Base-by-base conservation (phyloP, 306 rosid genomes). In the Psophocarpus tetragonolobus region DNA sequence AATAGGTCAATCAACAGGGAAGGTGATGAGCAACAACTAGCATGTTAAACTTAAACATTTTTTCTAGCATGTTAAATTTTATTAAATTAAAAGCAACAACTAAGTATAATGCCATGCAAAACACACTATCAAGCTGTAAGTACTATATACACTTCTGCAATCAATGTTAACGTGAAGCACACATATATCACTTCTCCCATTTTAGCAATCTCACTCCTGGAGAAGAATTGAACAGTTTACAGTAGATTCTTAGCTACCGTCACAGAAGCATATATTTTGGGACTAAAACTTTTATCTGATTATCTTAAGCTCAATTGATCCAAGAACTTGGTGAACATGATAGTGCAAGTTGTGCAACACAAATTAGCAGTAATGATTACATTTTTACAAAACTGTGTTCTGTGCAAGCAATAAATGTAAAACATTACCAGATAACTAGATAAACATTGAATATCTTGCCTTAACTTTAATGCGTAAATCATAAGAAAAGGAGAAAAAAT, bases 61-160 rank as follows among this genome's bases (percentile, higher is more conserved):
- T n/a, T n/a, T n/a, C 75, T 27, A 60, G 51, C 47, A 36, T 74
- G 58, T 21, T 32, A 71, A 84, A 10, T 18, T 8, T 66, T 63
- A 38, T 44, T 33, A 53, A 29, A n/a, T 33, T 57, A 35, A 39
- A 60, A 26, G 48, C 68, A 61, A 48, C 39, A 68, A 68, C 41
- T 66, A 9, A 39, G 64, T 60, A 80, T 81, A 68, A 76, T 13
- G 65, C 50, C 4, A 24, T 11, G 41, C 44, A 78, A 26, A 62
- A 50, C 23, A 62, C 53, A 41, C 27, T n/a, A 53, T 21, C 57
- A 23, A 60, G 15, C 39, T 29, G 50, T 75, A 36, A 78, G 70
- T 70, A 63, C 50, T 75, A 36, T 74, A 75, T 70, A 63, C 50
- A 58, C 42, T 24, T 73, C 51, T n/a, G 30, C 39, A 81, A 72